These are phyloP conservation scores for Globisporangium nagaii DNA, from an alignment of 352 stramenopile species.

Conservation along the genomic window DNA sequence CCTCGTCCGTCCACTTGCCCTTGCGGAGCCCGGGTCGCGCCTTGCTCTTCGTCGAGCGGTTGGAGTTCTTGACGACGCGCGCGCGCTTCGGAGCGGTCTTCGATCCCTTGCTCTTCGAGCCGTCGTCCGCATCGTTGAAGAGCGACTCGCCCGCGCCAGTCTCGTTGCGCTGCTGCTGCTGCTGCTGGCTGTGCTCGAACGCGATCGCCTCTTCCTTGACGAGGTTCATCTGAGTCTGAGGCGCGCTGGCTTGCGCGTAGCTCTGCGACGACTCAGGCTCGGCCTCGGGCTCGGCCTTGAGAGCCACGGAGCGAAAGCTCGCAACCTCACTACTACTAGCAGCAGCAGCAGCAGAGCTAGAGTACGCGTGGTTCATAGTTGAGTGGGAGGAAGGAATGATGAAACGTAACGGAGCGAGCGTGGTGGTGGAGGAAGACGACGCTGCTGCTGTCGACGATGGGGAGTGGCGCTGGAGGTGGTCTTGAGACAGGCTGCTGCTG, in stretches of 20 bases:
- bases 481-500: neutral
- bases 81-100: slow-evolving; percentile 46
- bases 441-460: slow-evolving; percentile 7
- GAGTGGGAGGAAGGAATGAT: slow-evolving; percentile 65
- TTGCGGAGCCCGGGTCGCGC: slow-evolving; percentile 78
- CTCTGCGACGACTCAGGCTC: slow-evolving; percentile 5
- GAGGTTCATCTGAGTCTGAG: neutral
- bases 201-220: neutral
- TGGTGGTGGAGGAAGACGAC: slow-evolving; percentile 19
- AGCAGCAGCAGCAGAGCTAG: slow-evolving; percentile 11
- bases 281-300: slow-evolving; percentile 8
- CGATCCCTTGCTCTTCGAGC: slow-evolving; percentile 24
- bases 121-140: slow-evolving; percentile 8
- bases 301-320: slow-evolving; percentile 11
- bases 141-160: no score
- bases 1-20: slow-evolving; percentile 85
- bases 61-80: slow-evolving; percentile 51
- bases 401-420: slow-evolving; percentile 68
- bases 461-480: slow-evolving; percentile 23
- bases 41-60: slow-evolving; percentile 80
- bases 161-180: neutral
- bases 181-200: neutral
- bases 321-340: slow-evolving; percentile 11
- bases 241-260: slow-evolving; percentile 8
- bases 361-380: slow-evolving; percentile 18